Evolutionary conservation across 2,329 filamentous ascomycete species (phyloP).

Genomic region (Ophiostoma quercus): DNA sequence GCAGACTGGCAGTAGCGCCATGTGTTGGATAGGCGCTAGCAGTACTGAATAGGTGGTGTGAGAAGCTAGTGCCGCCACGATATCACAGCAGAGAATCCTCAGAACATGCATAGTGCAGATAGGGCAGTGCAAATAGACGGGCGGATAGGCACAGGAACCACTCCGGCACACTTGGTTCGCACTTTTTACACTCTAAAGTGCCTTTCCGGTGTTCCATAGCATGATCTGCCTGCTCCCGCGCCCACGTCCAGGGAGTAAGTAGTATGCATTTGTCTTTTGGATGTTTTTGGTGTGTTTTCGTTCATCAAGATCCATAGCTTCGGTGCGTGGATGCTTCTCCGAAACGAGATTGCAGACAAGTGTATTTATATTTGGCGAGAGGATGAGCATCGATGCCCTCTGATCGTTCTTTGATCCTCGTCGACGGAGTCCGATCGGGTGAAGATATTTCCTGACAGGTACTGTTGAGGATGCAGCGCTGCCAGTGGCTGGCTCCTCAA

Average conservation of each 20-base stretch:
- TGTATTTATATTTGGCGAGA: background rate
- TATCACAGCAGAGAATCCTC: background rate
- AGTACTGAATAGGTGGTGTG: background rate
- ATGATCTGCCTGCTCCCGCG: constrained; percentile 3
- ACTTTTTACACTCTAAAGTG: background rate
- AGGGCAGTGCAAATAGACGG: background rate
- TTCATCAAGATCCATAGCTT: background rate
- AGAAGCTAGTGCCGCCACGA: constrained; percentile 3
- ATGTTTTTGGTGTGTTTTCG: background rate
- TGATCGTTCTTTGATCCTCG: too few relatives aligned
- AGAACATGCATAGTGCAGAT: background rate
- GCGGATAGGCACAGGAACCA: background rate
- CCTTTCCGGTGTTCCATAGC: constrained; percentile 1
- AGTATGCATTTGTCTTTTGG: background rate
- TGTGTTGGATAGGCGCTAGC: background rate
- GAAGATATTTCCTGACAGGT: too few relatives aligned
- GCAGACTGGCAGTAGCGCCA: background rate
- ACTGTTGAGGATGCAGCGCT: too few relatives aligned
- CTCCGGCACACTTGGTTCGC: background rate
- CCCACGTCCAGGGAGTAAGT: background rate
- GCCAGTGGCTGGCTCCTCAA: too few relatives aligned
- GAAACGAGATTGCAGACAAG: background rate
- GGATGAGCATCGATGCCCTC: background rate
- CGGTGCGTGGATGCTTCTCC: constrained; percentile 1
- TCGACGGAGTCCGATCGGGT: too few relatives aligned